Conservation (phyloP, 192 early-diverging fungal species). For the Coemansia javaensis region DNA sequence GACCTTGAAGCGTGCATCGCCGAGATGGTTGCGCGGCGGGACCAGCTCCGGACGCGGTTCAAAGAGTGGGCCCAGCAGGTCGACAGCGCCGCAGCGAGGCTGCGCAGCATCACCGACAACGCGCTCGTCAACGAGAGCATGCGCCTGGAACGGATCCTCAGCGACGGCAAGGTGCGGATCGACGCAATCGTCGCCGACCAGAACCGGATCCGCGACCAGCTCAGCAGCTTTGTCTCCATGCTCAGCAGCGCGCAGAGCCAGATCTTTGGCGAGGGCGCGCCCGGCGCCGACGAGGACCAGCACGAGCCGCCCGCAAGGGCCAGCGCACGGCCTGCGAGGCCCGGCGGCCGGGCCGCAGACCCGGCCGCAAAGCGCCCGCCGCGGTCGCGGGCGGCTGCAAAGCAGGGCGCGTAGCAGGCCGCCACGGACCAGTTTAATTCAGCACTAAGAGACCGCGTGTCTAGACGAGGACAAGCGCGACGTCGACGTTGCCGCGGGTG, state of each 20-base stretch:
- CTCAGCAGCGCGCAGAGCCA: conserved; percentile 35
- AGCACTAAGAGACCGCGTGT: neutral
- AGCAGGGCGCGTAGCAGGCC: too few species aligned
- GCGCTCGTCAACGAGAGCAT: conserved; percentile 44
- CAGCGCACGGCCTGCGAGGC: too few species aligned
- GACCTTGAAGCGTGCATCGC: conserved; percentile 16
- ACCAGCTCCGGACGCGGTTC: conserved; percentile 40
- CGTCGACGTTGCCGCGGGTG: conserved; percentile 49
- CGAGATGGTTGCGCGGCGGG: conserved; percentile 26
- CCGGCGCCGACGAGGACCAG: too few species aligned
- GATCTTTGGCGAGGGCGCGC: conserved; percentile 16
- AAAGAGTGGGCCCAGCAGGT: conserved; percentile 36
- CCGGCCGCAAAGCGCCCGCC: neutral
- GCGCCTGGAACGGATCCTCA: conserved; percentile 28
- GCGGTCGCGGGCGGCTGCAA: too few species aligned
- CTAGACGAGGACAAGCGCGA: conserved; percentile 50
- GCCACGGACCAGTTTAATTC: neutral
- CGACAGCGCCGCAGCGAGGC: conserved; percentile 9
- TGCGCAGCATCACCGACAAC: conserved; percentile 34
- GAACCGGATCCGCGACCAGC: conserved; percentile 24
- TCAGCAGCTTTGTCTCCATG: conserved; percentile 37
- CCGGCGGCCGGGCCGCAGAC: neutral
- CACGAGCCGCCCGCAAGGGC: neutral
- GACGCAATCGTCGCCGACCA: conserved; percentile 29
- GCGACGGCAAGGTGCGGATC: conserved; percentile 22